These are phyloP conservation scores for Mortierella sp. DNA, from an alignment of 371 early-diverging fungal species.

Conservation along the genomic window DNA sequence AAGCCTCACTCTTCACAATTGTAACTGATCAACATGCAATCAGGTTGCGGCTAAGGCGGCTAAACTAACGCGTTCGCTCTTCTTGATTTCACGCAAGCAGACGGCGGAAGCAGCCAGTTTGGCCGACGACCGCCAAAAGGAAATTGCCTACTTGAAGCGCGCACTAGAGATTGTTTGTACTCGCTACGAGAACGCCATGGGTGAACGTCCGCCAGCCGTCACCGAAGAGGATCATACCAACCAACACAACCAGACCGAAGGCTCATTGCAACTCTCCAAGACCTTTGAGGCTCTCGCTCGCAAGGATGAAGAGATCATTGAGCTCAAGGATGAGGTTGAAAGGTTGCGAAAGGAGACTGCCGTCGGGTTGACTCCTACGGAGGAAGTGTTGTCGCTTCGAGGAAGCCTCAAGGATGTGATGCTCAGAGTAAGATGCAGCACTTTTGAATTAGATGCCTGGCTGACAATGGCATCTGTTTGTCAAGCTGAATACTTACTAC, in stretches of 20 bases:
- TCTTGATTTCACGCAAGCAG: slow-evolving; percentile 17
- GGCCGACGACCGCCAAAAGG: slow-evolving; percentile 55
- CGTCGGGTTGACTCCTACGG: slow-evolving; percentile 39
- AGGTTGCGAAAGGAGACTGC: slow-evolving; percentile 31
- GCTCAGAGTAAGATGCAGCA: slow-evolving; percentile 23
- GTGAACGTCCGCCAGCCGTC: slow-evolving; percentile 36
- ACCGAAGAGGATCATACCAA: slow-evolving; percentile 46
- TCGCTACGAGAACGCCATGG: slow-evolving; percentile 54
- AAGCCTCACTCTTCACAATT: not conserved
- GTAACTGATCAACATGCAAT: too few species aligned
- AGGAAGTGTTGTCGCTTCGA: slow-evolving; percentile 46
- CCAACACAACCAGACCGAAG: slow-evolving; percentile 33
- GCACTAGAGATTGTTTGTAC: slow-evolving; percentile 60
- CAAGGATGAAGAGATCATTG: slow-evolving; percentile 55
- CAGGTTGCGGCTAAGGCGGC: too few species aligned
- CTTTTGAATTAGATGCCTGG: not conserved
- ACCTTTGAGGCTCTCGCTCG: slow-evolving; percentile 54
- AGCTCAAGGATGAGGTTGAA: slow-evolving; percentile 46
- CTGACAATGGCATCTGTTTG: too few species aligned
- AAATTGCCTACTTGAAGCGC: slow-evolving; percentile 58
- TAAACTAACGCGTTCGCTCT: not conserved
- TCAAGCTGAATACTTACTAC: not conserved
- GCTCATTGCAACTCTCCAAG: slow-evolving; percentile 47
- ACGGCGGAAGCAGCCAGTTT: slow-evolving; percentile 44
- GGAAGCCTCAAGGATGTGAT: slow-evolving; percentile 55